Conservation (phyloP, 371 early-diverging fungal species). For the Apophysomyces elegans region DNA sequence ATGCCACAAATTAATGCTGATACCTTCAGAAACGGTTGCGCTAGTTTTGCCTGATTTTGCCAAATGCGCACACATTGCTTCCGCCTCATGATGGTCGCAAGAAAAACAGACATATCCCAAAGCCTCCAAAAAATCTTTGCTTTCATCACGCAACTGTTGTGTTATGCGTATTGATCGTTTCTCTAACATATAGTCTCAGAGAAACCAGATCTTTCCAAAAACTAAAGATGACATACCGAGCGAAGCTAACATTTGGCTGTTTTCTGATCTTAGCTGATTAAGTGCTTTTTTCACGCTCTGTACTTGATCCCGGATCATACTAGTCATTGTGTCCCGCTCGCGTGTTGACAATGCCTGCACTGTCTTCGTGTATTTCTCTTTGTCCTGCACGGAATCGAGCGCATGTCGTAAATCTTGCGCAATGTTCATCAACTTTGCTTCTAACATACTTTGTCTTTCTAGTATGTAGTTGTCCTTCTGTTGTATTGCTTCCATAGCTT, state of each 20-base stretch:
- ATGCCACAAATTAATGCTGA: background rate
- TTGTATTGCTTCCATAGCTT: slow-evolving; percentile 20
- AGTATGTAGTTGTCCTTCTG: slow-evolving; percentile 7
- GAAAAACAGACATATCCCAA: slow-evolving; percentile 59
- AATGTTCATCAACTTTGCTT: slow-evolving; percentile 20
- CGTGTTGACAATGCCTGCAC: slow-evolving; percentile 32
- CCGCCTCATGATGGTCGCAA: slow-evolving; percentile 62
- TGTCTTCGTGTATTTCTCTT: slow-evolving; percentile 41
- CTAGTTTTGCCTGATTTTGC: slow-evolving; percentile 48
- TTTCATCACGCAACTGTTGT: slow-evolving; percentile 47
- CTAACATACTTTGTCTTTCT: slow-evolving; percentile 15
- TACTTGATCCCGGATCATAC: slow-evolving; percentile 19
- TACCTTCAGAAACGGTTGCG: slow-evolving; percentile 74
- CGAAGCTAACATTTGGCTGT: slow-evolving; percentile 30
- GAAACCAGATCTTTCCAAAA: slow-evolving; percentile 18
- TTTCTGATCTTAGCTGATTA: slow-evolving; percentile 27
- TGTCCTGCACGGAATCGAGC: slow-evolving; percentile 21
- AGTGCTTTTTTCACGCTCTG: slow-evolving; percentile 20
- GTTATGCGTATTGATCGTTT: slow-evolving; percentile 63
- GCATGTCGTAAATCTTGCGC: slow-evolving; percentile 32
- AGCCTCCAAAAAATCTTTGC: slow-evolving; percentile 50
- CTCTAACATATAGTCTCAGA: slow-evolving; percentile 26
- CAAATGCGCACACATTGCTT: slow-evolving; percentile 70
- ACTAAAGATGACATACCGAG: slow-evolving; percentile 27
- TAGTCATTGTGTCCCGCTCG: slow-evolving; percentile 25